phyloP scores from a whole-genome alignment of 116 monocot species.

The Iris pallida region DNA sequence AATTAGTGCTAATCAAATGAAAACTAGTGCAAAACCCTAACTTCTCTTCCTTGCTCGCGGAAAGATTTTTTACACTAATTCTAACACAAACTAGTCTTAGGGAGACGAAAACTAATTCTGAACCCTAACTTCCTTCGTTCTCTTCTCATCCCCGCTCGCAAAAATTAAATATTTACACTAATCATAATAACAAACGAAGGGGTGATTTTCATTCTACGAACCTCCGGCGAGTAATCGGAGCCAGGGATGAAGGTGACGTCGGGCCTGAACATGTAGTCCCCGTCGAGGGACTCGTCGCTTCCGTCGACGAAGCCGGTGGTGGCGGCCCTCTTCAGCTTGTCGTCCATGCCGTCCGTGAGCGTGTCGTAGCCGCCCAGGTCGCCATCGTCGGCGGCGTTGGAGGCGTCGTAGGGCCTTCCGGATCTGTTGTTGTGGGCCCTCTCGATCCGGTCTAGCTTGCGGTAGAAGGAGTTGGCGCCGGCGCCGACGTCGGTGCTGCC shows the following conservation, averaged over 20 bases:
- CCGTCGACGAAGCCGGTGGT: not conserved
- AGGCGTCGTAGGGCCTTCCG: not conserved
- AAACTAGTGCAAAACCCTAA: no score
- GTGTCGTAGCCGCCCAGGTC: constrained; percentile 6
- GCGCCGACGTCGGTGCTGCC: constrained; percentile 3
- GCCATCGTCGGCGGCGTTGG: not conserved
- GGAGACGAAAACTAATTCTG: no score
- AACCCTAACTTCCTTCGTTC: no score
- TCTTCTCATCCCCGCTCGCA: no score
- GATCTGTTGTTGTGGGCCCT: constrained; percentile 9
- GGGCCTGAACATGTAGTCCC: constrained; percentile 17
- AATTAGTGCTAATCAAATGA: no score
- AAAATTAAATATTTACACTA: no score
- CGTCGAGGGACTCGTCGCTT: constrained; percentile 7
- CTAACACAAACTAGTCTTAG: no score
- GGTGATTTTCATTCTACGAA: not conserved
- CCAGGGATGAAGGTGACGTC: constrained; percentile 10
- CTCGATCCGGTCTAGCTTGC: constrained; percentile 15
- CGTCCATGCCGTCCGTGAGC: constrained; percentile 16
- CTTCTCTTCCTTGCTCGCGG: no score
- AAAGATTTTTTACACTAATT: no score
- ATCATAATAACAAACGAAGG: not conserved
- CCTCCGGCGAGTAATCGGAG: constrained; percentile 11
- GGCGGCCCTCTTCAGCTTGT: constrained; percentile 21
- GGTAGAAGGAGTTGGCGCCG: constrained; percentile 2